Conservation (phyloP, 2,329 filamentous ascomycete genomes). For the Microsporum ferrugineum region DNA sequence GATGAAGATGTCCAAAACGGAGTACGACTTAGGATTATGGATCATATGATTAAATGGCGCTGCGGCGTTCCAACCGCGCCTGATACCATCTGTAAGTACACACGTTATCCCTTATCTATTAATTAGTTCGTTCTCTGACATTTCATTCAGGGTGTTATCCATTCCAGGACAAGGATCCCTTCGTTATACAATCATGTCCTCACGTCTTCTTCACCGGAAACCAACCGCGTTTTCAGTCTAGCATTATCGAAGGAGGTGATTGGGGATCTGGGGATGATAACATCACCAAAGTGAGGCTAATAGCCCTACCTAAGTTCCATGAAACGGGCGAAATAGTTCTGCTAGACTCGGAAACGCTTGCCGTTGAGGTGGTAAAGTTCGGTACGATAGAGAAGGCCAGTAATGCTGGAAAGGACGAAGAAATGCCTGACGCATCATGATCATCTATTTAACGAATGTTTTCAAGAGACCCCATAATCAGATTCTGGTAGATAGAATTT, state of each 20-base stretch:
- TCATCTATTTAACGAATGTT: background rate
- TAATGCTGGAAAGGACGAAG: background rate
- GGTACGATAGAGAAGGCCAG: slow-evolving; percentile 11
- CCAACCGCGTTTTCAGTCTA: slow-evolving; percentile 66
- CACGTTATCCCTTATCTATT: background rate
- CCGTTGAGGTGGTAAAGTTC: slow-evolving; percentile 59
- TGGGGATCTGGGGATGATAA: slow-evolving; percentile 27
- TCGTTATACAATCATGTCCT: slow-evolving; percentile 73
- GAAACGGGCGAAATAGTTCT: slow-evolving; percentile 69
- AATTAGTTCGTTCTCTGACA: background rate
- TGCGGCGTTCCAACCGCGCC: slow-evolving; percentile 86
- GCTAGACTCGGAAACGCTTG: slow-evolving; percentile 74
- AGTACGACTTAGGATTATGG: slow-evolving; percentile 77
- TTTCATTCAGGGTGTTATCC: slow-evolving; percentile 68
- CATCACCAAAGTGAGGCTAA: slow-evolving; percentile 51
- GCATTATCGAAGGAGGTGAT: slow-evolving; percentile 43
- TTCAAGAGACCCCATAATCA: background rate
- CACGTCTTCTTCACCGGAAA: slow-evolving; percentile 87
- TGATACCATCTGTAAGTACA: slow-evolving; percentile 73
- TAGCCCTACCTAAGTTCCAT: slow-evolving; percentile 75
- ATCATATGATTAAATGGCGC: slow-evolving; percentile 85
- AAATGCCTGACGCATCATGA: slow-evolving; percentile 2
- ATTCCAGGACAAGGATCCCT: slow-evolving; percentile 86
- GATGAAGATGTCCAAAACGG: slow-evolving; percentile 41
- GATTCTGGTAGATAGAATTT: background rate